These are phyloP conservation scores for Pseudevernia furfuracea DNA, from an alignment of 495 filamentous ascomycete species.

Conservation along the genomic window DNA sequence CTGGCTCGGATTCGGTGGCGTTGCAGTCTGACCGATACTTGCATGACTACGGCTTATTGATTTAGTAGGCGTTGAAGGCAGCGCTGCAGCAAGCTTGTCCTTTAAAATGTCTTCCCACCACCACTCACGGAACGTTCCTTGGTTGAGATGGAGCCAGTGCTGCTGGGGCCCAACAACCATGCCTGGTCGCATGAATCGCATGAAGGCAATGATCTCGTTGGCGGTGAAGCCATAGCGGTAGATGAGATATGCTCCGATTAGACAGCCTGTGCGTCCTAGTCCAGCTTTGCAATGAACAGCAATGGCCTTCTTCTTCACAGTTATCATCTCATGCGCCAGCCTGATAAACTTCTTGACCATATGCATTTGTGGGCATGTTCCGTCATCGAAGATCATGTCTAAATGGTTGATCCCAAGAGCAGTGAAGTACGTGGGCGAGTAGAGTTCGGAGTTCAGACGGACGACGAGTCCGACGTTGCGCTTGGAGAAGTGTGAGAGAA, in stretches of 20 bases:
- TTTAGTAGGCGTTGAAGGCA: conserved; percentile 73
- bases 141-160: conserved; percentile 97
- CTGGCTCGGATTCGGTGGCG: conserved; percentile 70
- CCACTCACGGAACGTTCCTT: conserved; percentile 94
- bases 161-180: conserved; percentile 99
- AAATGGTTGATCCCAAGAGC: conserved; percentile 89
- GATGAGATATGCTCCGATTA: conserved; percentile 96
- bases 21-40: conserved; percentile 60
- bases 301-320: conserved; percentile 73
- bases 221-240: conserved; percentile 98
- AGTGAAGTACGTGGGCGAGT: conserved; percentile 91
- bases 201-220: conserved; percentile 96
- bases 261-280: conserved; percentile 87
- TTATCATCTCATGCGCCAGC: conserved; percentile 90
- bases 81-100: conserved; percentile 52
- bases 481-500: conserved; percentile 76
- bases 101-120: conserved; percentile 87
- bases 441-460: conserved; percentile 89
- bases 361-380: conserved; percentile 81
- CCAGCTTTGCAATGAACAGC: conserved; percentile 98
- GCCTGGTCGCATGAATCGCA: conserved; percentile 98
- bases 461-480: conserved; percentile 89
- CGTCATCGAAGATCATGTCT: conserved; percentile 99
- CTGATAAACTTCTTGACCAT: conserved; percentile 89
- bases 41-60: conserved; percentile 29